phyloP scores from a whole-genome alignment of 345 rosid species.

The Gossypium herbaceum region DNA sequence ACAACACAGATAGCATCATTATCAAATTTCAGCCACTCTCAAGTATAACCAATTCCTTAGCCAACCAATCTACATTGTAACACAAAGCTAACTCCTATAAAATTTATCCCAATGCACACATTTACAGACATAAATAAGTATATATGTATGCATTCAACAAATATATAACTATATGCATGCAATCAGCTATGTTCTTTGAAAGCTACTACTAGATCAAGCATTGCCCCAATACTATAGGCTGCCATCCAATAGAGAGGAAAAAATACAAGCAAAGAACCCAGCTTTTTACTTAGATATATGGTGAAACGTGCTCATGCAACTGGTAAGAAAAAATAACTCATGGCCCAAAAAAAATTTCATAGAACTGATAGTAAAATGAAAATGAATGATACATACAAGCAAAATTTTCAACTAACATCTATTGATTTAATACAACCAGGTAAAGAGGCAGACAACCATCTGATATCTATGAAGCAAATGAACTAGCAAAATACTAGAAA shows the following conservation, averaged over 20 bases:
- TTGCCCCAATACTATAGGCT: not conserved
- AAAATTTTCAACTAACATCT: slow-evolving; percentile 9
- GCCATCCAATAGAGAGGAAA: not conserved
- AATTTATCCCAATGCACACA: not conserved
- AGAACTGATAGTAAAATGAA: slow-evolving; percentile 12
- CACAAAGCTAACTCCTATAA: not conserved
- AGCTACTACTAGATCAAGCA: not conserved
- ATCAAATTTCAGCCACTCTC: not conserved
- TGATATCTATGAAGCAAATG: slow-evolving; percentile 16
- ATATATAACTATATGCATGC: not conserved
- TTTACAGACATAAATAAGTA: not conserved
- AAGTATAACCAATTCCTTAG: not conserved
- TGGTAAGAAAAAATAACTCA: not conserved
- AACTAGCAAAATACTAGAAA: slow-evolving; percentile 22
- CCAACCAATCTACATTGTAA: not conserved
- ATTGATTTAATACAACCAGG: slow-evolving; percentile 24
- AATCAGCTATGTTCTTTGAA: not conserved
- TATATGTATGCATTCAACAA: not conserved
- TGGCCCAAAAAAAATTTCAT: not conserved
- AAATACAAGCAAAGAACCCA: not conserved
- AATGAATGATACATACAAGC: slow-evolving; percentile 29
- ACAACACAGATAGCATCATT: too few species aligned
- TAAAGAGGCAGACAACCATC: slow-evolving; percentile 9
- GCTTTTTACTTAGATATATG: not conserved
- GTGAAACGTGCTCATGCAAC: not conserved